Evolutionary conservation across 352 stramenopile genomes (phyloP), one percentile per base, ranked within the genome.

Genomic region (Phytophthora pini): DNA sequence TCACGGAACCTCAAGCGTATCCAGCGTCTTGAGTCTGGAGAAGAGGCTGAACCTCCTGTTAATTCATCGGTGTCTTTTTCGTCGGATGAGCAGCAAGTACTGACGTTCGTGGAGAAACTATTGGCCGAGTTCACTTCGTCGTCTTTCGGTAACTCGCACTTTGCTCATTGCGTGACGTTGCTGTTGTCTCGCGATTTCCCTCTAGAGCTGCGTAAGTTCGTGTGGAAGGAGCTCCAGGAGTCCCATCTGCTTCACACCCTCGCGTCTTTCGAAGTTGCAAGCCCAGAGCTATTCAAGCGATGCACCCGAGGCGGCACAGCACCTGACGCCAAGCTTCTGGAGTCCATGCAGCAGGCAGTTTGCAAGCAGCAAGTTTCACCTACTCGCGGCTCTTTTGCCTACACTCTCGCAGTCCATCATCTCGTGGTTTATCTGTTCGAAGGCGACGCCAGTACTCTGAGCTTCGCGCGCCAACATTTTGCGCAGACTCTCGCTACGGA

Each of bases 141-240:
- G 5, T 93, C 85, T 17, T 93, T 86, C 60, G 85, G 70, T 5
- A 88, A 93, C 56, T 56, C 56, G 36, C 75, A 82, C 49, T 92
- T 93, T 75, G 79, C 85, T 0, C 71, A 79, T n/a, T 79, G 78
- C 38, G 51, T 92, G 43, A 84, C 85, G 45, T 62, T 93, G 63
- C 72, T 91, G 15, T 47, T 93, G 40, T 48, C 75, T 13, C 70
- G 69, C 3, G 84, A 91, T 47, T 90, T 92, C 38, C 76, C 83
- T 29, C 29, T 82, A 9, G 65, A 61, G n/a, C 40, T 90, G 12
- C 81, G 82, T 26, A 84, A 80, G 40, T 89, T 76, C 48, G 72
- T 92, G 29, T 93, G 85, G 85, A 89, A 88, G 56, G 84, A 93
- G 62, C 66, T 93, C 1, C 57, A 79, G 9, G 79, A 71, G 15